Evolutionary conservation across 177 flowering plant species (phyloP), one percentile per base, ranked within the genome.

Genomic region (Vitis hybrid): DNA sequence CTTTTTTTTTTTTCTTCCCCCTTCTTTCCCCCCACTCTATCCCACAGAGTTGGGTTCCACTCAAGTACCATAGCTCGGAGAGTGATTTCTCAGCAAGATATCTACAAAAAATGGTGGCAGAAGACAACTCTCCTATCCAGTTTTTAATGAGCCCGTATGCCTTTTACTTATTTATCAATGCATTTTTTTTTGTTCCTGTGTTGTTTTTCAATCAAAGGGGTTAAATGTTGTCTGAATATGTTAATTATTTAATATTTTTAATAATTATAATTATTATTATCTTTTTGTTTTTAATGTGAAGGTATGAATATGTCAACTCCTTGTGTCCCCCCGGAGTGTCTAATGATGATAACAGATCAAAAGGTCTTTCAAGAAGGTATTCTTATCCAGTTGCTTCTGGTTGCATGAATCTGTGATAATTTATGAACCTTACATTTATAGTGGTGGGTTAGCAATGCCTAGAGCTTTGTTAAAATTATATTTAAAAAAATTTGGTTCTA

Each of bases 141-240:
- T 90, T 94, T 73, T 73, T 86, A 49, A 85, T 92, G 94, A 82
- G 67, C 85, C 82, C 83, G 98, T 94, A 85, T 56, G 87, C 14
- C 13, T 60, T 67, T 67, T 24, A 24, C 27, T 24, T 24, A 24
- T 24, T 24, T 24, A 24, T 24, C 3, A 2, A 0, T 24, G 27
- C 27, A 24, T 24, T 24, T 24, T 24, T 24, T 24, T 24, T 24
- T 24, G 27, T 24, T 24, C 27, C 2, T 24, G 27, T 24, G 27
- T 24, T 24, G 2, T n/a, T 24, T 24, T 24, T 2, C 27, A 24
- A 24, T 24, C 27, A 24, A 24, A 24, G 27, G 27, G 27, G 2
- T 62, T 19, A 54, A 18, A 32, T 70, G 52, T 16, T 62, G 27
- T 49, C 2, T 70, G 12, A 3, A 52, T 52, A 2, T 60, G 73